Evolutionary conservation across 768 basidiomycete species (phyloP), one percentile per base, ranked within the genome.

Genomic region (Hydnum rufescens): DNA sequence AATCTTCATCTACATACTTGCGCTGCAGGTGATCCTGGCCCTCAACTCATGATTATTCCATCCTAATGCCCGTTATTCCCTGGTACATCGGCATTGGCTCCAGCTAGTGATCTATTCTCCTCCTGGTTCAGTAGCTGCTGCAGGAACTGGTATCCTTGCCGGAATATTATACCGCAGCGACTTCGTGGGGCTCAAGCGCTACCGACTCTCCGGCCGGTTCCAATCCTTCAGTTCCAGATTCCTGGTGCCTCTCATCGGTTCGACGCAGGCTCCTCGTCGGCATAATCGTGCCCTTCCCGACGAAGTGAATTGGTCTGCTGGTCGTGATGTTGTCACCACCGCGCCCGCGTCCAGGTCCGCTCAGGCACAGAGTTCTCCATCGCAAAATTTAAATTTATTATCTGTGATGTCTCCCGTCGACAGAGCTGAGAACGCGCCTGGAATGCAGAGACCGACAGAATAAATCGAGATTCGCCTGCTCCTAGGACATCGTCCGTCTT

Each of bases 91-190:
- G 29, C 30, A 22, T 49, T 8, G 22, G 42, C 18, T n/a, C 42
- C 22, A 29, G 23, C 43, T 31, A 5, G 19, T 48, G 34, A 53
- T 30, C 13, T n/a, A 42, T 51, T 25, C 26, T 23, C n/a, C 50
- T 92, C 87, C 72, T 89, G 46, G 75, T 78, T 3, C 64, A 84
- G 31, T 76, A 75, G 19, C 75, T 76, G 23, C 62, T 4, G 64
- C 73, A 4, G 67, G 75, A 1, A 72, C 76, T 2, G 73, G 81
- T 1, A 55, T 71, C 26, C 65, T 84, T 31, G 89, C 75, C 4
- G 87, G 89, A 1, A 75, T 79, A 58, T 66, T 87, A 32, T 93
- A 92, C 62, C 80, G 87, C 34, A 81, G 87, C 4, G 87, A 90
- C 61, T 60, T 88, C 16, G 72, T 83, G 18, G 76, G 76, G 51